Base-by-base conservation (phyloP, 108 stramenopile species). In the Skeletonema menzelii region DNA sequence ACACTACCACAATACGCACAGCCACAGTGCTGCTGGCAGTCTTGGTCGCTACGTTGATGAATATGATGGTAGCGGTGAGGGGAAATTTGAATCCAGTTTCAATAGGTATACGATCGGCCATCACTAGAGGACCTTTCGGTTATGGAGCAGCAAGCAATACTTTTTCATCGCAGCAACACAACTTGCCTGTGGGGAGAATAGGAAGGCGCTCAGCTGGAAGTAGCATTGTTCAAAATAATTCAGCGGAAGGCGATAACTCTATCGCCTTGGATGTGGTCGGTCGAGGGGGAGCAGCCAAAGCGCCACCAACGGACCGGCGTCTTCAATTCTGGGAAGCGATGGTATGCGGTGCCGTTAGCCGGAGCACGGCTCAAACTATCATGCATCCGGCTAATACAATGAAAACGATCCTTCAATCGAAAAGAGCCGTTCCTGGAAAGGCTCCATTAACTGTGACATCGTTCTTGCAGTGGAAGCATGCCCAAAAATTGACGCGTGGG, bases 341-440 rank as follows among this genome's bases (percentile, higher is more conserved):
- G 95, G 63, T 96, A 42, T 92, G 95, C 69, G 95, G 95, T 35
- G 95, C 95, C 53, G 78, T 94, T 34, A 84, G 82, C 62, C 87
- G 95, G 27, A 86, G 84, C 59, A 80, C 94, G 22, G 98, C 98
- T 13, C 98, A 99, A 79, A 87, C 87, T 8, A 77, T 87, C 24
- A 82, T 91, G 83, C 92, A 94, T 49, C 92, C 92, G n/a, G 87
- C 87, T 26, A 91, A 93, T 69, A 94, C 94, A 27, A 93, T 97
- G 90, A 99, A 99, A 83, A 99, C 98, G 8, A 84, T 98, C 20
- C 78, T 99, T 61, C 98, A 98, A 83, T 83, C 88, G 46, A 79
- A 75, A 8, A 73, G 77, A 65, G 60, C 63, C 27, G 69, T 61
- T 38, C 76, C 76, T 15, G 84, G 79, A 17, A 63, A 77, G 57